Evolutionary conservation across 768 basidiomycete genomes (phyloP), one percentile per base, ranked within the genome.

Genomic region (Rhodosporidiobolus odoratus): DNA sequence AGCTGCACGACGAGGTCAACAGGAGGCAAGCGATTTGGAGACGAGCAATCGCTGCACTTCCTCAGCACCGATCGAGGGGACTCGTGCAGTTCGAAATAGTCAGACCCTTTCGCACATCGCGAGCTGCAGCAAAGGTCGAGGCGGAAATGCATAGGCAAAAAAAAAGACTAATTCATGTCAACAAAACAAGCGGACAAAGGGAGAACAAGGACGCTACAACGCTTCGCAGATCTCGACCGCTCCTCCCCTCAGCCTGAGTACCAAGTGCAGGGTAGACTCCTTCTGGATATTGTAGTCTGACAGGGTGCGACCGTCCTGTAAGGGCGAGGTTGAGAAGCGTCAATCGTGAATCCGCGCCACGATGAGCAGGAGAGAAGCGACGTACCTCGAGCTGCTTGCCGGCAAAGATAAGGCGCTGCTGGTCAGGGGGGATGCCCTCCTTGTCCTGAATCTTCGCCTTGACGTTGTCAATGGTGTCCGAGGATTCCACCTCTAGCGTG

Each of bases 381-480:
- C 91, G 91, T 75, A 92, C 91, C 75, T 94, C 91, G 7, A 93
- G 82, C 79, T 94, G 91, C 81, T 94, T 93, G 38, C 91, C 91
- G 32, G 91, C 91, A 72, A 92, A 92, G 80, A 92, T 93, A 13
- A 92, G 83, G 56, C 91, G 89, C 76, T 92, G 91, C 77, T 91
- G 90, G 75, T 92, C 91, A 6, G 91, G 91, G 64, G 91, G 92
- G 74, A 94, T 96, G 69, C 87, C 91, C 77, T 92, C 91, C 83
- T 92, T 93, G 78, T 93, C 91, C 79, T 92, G 91, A 41, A 94
- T 92, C 85, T 92, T 92, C 48, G 89, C 87, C 84, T 93, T 93
- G 27, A 92, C 91, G 73, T 92, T 91, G 78, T 93, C 91, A 75
- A 94, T 92, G 10, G 91, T 92, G 79, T 92, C 90, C 0, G 88